Conservation (phyloP, 805 yeast species). For the Candida xiaguanensis region DNA sequence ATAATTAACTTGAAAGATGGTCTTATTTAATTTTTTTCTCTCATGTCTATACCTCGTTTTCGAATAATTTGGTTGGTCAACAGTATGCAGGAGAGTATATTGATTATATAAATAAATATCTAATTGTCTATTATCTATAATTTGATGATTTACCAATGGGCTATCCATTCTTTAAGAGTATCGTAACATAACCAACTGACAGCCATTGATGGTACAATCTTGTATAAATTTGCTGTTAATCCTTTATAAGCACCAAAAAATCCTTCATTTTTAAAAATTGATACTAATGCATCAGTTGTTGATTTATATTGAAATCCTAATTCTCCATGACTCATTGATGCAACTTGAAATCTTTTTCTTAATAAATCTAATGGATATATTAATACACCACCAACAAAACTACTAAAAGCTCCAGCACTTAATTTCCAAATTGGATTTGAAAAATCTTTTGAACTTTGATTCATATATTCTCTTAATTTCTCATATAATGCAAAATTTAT, state of each 20-base stretch:
- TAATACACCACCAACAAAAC: conserved; percentile 84
- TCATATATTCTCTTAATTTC: conserved; percentile 58
- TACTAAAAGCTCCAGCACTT: conserved; percentile 77
- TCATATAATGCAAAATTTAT: conserved; percentile 90
- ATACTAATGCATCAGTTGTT: conserved; percentile 66
- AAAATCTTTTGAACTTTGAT: conserved; percentile 30
- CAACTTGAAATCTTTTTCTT: conserved; percentile 87
- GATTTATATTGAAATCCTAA: conserved; percentile 81
- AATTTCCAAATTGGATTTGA: conserved; percentile 55
- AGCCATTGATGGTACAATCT: conserved; percentile 94
- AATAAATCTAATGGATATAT: conserved; percentile 91
- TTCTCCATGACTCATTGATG: conserved; percentile 72
- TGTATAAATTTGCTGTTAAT: conserved; percentile 74
- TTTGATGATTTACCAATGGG: conserved; percentile 21
- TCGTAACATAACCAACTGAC: conserved; percentile 90
- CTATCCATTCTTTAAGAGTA: conserved; percentile 48
- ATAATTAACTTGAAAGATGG: conserved; percentile 13
- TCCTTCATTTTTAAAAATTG: conserved; percentile 75
- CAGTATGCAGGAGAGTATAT: conserved; percentile 3
- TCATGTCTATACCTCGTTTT: not conserved
- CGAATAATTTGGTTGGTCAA: conserved; percentile 6
- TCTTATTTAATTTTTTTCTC: conserved; percentile 3
- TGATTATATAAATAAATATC: not conserved
- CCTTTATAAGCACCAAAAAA: conserved; percentile 69
- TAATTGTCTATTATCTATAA: not conserved